Base-by-base conservation (phyloP, 164 flowering plant species). In the Umbilicus rupestris region DNA sequence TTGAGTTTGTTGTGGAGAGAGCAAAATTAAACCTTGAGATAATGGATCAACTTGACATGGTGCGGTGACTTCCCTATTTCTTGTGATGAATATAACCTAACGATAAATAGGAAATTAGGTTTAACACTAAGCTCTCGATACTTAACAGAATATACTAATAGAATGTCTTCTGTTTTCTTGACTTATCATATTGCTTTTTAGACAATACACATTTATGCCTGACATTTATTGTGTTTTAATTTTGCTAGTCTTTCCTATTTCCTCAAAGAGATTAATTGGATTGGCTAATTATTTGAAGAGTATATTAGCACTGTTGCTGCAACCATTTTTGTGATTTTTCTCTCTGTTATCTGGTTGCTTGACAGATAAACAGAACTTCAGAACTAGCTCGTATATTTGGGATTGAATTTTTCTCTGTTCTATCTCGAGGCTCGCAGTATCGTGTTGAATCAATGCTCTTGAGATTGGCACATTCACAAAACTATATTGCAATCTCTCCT, bases 331-430 rank as follows among this genome's bases (percentile, higher is more conserved):
- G 0, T 12, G 8, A 24, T 55, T 44, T 41, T 30, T 11, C 52
- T 52, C 6, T 41, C 29, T 45, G 39, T 42, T 39, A 22, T 17
- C 58, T 15, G 62, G 14, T 71, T 62, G 17, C 60, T 75, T 69
- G 77, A 71, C 87, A 91, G 97, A 80, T 95, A 70, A 92, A 92
- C 69, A 81, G 97, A 58, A 95, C 99, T 71, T 88, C 99, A 30
- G 99, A 95, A 75, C 96, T 95, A 77, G 97, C 99, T 76, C 96
- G 97, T 74, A 87, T 95, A n/a, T 95, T 92, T 81, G 99, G 99
- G 50, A 95, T 95, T 60, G 99, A 95, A 71, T 95, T 95, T 74
- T 95, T 95, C 68, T 95, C 99, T 47, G 99, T 95, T 73, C 90
- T 95, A 29, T 92, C 97, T 70, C 89, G 97, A 65, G 97, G 97